Percentiles rank a stretch among this genome's conserved stretches.
Conservation (phyloP, 768 basidiomycete species). For the Astraeus odoratus region DNA sequence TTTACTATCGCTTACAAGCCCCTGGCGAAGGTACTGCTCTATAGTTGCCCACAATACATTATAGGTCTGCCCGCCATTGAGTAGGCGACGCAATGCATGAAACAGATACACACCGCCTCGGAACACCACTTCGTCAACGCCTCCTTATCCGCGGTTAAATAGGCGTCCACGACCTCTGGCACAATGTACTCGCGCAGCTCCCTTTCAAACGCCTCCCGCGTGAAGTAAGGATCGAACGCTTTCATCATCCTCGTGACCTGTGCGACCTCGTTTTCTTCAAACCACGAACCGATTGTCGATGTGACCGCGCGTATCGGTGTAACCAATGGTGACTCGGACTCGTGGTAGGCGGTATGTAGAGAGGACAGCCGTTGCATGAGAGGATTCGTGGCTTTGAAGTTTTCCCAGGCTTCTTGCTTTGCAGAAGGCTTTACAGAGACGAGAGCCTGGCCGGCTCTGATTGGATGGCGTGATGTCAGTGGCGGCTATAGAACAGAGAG, state of each 20-base stretch:
- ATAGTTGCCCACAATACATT: conserved; percentile 99
- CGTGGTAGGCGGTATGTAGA: conserved; percentile 70
- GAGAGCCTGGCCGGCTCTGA: conserved; percentile 79
- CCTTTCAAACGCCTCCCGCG: conserved; percentile 77
- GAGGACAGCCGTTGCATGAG: conserved; percentile 52
- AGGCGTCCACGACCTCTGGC: conserved; percentile 96
- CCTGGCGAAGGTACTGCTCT: conserved; percentile 87
- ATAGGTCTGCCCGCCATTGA: conserved; percentile 61
- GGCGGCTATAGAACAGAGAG: neutral
- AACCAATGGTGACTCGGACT: conserved; percentile 89
- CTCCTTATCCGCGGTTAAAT: conserved; percentile 84
- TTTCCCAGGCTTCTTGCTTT: conserved; percentile 74
- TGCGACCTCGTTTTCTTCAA: conserved; percentile 98
- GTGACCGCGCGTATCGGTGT: conserved; percentile 78
- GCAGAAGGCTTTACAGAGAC: conserved; percentile 80
- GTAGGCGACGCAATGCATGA: neutral
- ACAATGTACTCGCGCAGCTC: conserved; percentile 96
- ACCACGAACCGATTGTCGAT: conserved; percentile 79
- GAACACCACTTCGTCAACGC: conserved; percentile 86
- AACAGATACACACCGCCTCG: conserved; percentile 68
- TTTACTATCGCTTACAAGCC: conserved; percentile 87
- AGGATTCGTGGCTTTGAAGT: conserved; percentile 74
- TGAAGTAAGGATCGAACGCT: conserved; percentile 81
- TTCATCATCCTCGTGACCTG: conserved; percentile 86
- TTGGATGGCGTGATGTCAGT: neutral